Conservation (phyloP, 2,329 filamentous ascomycete species). For the Stemphylium lycopersici region DNA sequence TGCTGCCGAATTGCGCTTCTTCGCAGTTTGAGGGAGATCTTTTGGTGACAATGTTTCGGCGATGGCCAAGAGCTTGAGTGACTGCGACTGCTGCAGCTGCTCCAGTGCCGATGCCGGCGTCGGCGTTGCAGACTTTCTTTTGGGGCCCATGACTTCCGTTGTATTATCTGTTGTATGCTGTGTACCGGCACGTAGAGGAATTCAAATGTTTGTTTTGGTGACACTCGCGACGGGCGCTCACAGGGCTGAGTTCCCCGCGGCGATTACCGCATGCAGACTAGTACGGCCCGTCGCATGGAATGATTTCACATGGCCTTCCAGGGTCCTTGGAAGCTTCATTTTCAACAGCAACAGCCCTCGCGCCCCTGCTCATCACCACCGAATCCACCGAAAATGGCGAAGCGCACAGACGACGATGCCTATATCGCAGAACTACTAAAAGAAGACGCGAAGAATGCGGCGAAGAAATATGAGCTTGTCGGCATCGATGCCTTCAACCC, state of each 20-base stretch:
- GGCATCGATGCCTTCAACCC: constrained; percentile 72
- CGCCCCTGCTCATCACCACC: background rate
- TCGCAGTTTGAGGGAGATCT: constrained; percentile 46
- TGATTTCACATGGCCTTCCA: constrained; percentile 7
- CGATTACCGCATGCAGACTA: constrained; percentile 21
- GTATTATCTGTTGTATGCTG: constrained; percentile 15
- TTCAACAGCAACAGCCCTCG: background rate
- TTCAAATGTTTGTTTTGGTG: constrained; percentile 39
- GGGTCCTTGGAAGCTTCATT: background rate
- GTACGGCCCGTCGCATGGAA: constrained; percentile 1
- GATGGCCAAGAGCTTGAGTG: constrained; percentile 74
- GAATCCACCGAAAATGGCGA: constrained; percentile 24
- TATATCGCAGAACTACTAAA: constrained; percentile 81
- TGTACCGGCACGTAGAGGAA: constrained; percentile 6
- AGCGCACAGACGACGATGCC: constrained; percentile 65
- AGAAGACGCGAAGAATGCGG: constrained; percentile 77
- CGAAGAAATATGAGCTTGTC: constrained; percentile 74
- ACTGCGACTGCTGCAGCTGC: constrained; percentile 64
- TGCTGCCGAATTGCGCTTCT: constrained; percentile 58
- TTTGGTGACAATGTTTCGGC: constrained; percentile 73
- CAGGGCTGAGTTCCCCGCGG: constrained; percentile 30
- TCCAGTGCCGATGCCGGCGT: constrained; percentile 51
- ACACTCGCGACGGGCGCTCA: constrained; percentile 12
- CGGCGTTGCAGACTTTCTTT: constrained; percentile 27
- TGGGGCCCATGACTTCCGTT: too few species aligned